Evolutionary conservation across 345 rosid genomes (phyloP).

Genomic region (Abelmoschus esculentus): DNA sequence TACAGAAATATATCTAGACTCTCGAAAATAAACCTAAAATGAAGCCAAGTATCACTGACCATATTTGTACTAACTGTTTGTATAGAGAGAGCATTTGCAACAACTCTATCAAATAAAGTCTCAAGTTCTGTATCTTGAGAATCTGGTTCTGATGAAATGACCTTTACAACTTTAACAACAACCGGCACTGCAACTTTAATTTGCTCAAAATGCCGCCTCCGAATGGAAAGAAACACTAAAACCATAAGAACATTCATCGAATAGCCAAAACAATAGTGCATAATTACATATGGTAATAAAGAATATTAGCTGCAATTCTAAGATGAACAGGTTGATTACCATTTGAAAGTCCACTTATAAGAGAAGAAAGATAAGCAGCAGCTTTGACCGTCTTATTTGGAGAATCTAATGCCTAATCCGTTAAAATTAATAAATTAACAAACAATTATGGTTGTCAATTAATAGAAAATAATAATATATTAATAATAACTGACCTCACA

Average conservation of each 20-base stretch:
- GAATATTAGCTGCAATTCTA: not conserved
- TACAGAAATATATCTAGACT: not conserved
- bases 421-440: conserved; percentile 1
- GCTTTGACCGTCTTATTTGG: conserved; percentile 28
- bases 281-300: no score
- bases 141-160: conserved; percentile 29
- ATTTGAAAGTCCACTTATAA: conserved; percentile 63
- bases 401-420: conserved; percentile 62
- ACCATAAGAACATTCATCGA: conserved; percentile 12
- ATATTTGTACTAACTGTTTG: conserved; percentile 40
- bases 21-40: conserved; percentile 8
- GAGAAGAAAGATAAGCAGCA: conserved; percentile 46
- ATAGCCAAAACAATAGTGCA: not conserved
- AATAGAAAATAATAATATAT: not conserved
- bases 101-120: conserved; percentile 46
- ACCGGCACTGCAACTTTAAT: conserved; percentile 60
- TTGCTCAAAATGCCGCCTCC: conserved; percentile 76
- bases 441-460: not conserved
- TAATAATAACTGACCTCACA: conserved; percentile 49
- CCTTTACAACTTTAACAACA: conserved; percentile 48
- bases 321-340: conserved; percentile 32
- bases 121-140: conserved; percentile 29
- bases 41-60: conserved; percentile 37
- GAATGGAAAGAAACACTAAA: conserved; percentile 53
- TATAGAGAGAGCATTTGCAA: conserved; percentile 55